Percentiles rank a stretch among this genome's conserved stretches.
phyloP scores from a whole-genome alignment of 2,329 filamentous ascomycete species.

The Neofusicoccum umdonicola region DNA sequence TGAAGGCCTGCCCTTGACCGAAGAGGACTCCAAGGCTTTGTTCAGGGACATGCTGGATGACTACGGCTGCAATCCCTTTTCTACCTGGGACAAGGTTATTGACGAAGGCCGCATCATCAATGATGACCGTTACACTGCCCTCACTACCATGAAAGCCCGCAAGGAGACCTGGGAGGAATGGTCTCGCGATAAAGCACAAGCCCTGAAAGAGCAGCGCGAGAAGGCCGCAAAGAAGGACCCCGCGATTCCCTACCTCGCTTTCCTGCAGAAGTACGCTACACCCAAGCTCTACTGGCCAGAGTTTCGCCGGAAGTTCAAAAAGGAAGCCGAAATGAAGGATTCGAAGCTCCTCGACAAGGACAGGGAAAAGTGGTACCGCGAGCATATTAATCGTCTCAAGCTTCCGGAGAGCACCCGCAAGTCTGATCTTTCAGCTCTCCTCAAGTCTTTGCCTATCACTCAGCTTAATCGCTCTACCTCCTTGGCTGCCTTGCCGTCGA shows the following conservation, averaged over 20 bases:
- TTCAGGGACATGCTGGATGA: conserved; percentile 89
- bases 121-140: conserved; percentile 80
- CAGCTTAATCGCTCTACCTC: conserved; percentile 60
- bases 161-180: conserved; percentile 83
- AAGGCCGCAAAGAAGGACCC: conserved; percentile 80
- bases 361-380: conserved; percentile 75
- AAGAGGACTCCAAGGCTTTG: conserved; percentile 71
- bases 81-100: conserved; percentile 85
- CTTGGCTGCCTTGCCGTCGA: conserved; percentile 58
- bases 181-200: conserved; percentile 72
- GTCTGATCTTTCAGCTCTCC: conserved; percentile 64
- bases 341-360: conserved; percentile 61
- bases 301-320: conserved; percentile 87
- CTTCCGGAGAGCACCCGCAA: conserved; percentile 65
- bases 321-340: conserved; percentile 77
- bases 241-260: conserved; percentile 73
- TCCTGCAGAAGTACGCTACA: conserved; percentile 78
- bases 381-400: conserved; percentile 66
- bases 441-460: conserved; percentile 60
- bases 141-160: conserved; percentile 76
- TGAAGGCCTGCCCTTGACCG: conserved; percentile 67
- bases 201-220: conserved; percentile 69
- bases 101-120: conserved; percentile 79
- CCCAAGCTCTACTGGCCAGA: conserved; percentile 97
- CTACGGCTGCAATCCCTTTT: conserved; percentile 78